Base-by-base conservation (phyloP, 2,329 filamentous ascomycete genomes). In the Triangularia setosa region DNA sequence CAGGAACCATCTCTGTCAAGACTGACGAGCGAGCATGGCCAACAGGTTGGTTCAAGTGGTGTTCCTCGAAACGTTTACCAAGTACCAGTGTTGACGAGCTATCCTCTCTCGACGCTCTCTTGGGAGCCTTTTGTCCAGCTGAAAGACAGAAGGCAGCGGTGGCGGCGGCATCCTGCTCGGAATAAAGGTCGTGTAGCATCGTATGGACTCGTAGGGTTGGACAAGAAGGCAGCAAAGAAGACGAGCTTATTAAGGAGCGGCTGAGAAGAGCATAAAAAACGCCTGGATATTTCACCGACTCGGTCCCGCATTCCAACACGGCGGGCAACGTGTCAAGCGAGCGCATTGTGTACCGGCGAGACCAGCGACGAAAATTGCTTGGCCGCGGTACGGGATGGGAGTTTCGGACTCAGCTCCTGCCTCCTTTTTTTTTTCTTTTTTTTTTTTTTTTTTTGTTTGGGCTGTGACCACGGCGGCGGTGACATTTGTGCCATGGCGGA, bases 401-500 rank as follows among this genome's bases (percentile, higher is more conserved):
- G 23, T 24, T 52, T 60, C 35, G 58, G 58, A 25, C 23, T 52
- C 58, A 60, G 35, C 35, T 52, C 52, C 52, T 60, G 35, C 27
- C 21, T 18, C 58, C 57, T 60, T 52, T 53, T 61, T 18, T n/a
- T 21, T 25, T 16, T 33, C 27, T 14, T 18, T 40, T 35, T 60
- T 52, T 53, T 61, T 18, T n/a, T 21, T 25, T 16, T 33, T 60
- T 52, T 53, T 61, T 18, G 9, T 21, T 25, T 16, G 11, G 53
- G 23, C 35, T 24, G 33, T 48, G n/a, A 30, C 30, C 53, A 56
- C 24, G 21, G n/a, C 23, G 25, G 60, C 54, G 33, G 60, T 62
- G 33, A 62, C 60, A 52, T 62, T 27, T 62, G 53, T 61, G 63
- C 7, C 40, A 64, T 44, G 63, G 30, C 48, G 58, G 58, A 63